Evolutionary conservation across 140 eudicot species (phyloP), one percentile per base, ranked within the genome.

Genomic region (Oenanthe javanica): DNA sequence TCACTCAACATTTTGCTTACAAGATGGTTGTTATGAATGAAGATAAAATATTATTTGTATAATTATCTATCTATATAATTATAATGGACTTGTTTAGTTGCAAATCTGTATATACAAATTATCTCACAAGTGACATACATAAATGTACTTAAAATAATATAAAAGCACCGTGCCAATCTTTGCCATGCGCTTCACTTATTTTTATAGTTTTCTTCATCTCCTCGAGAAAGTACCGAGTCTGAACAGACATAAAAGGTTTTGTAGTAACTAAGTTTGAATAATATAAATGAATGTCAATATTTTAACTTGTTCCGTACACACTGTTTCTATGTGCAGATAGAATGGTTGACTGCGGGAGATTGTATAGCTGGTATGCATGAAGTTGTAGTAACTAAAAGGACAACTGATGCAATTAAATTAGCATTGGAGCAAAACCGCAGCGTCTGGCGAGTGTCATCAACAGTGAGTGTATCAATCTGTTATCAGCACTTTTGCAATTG

Each of bases 361-460:
- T 94, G 97, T 87, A 87, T 92, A 79, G 99, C 99, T 15, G 99
- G 99, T 27, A 94, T 94, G 97, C 97, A 92, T 85, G 97, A 92
- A 84, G 97, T 92, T 61, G 97, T 94, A 45, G 97, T 94, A 73
- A 94, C 89, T 47, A 86, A 88, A 38, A 87, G 93, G 84, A 94
- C 96, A 69, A 77, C 81, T 42, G 96, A 89, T 61, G 94, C 97
- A 76, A 89, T 94, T 52, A 87, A 86, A 80, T 57, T 71, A 73
- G 97, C 97, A 74, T 77, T 85, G 57, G 90, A 90, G 82, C 93
- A 94, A 82, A 92, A 88, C 19, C 94, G 95, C 84, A 92, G 98
- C 86, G 92, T 94, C 16, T 94, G 98, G 98, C 88, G 98, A 86
- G 98, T 94, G 71, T 94, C 98, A 43, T 94, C 98, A 84, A 94